These are phyloP conservation scores for Dissophora globulifera DNA, from an alignment of 192 early-diverging fungal species.

Conservation along the genomic window DNA sequence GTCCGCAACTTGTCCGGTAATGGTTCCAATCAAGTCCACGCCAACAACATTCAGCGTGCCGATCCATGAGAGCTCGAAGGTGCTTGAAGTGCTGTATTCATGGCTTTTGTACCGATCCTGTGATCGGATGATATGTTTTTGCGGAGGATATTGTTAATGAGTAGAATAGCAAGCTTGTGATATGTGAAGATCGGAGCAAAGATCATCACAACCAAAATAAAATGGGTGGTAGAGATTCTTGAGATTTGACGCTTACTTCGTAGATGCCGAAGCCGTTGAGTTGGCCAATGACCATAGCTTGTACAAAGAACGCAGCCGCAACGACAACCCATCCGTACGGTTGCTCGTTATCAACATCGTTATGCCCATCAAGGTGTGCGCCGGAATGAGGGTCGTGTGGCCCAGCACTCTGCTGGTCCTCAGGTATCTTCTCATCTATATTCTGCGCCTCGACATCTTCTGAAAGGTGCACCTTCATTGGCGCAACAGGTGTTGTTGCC, in stretches of 20 bases:
- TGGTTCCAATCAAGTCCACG: conserved; percentile 59
- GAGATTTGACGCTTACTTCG: too few species aligned
- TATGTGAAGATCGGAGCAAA: too few species aligned
- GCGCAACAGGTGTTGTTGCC: background rate
- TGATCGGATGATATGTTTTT: too few species aligned
- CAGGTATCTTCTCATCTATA: background rate
- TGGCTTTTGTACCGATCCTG: conserved; percentile 41
- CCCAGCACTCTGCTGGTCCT: too few species aligned
- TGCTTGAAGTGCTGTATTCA: conserved; percentile 46
- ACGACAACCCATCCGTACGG: conserved; percentile 66
- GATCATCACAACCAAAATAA: too few species aligned
- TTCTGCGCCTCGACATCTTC: background rate
- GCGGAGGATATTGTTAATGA: too few species aligned
- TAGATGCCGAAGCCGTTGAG: conserved; percentile 67
- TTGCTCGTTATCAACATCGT: conserved; percentile 30
- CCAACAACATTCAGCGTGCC: conserved; percentile 62
- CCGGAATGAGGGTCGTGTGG: background rate
- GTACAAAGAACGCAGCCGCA: conserved; percentile 57
- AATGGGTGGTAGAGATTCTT: too few species aligned
- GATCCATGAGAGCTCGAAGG: conserved; percentile 61
- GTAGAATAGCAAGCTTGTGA: too few species aligned
- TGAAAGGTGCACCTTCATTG: background rate
- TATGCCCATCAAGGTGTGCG: conserved; percentile 14
- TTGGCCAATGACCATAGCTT: conserved; percentile 63
- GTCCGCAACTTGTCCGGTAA: conserved; percentile 62